Evolutionary conservation across 2,329 filamentous ascomycete species (phyloP), one percentile per base, ranked within the genome.

Genomic region (Sclerotinia trifoliorum): DNA sequence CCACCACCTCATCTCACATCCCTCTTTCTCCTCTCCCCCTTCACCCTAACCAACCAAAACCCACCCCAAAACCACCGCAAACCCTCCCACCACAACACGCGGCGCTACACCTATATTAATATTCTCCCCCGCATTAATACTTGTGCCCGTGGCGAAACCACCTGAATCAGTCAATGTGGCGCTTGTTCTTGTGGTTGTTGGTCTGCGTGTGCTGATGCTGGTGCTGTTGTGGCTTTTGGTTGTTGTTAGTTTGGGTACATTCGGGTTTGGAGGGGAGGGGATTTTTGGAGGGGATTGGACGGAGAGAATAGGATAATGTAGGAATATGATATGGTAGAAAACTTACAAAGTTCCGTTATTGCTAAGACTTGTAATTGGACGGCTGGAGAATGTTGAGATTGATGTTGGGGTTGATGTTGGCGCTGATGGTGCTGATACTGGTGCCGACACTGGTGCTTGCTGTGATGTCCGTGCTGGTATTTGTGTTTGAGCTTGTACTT

Each of bases 341-440:
- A 54, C 48, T 19, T 63, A 67, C 56, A 62, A 67, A 4, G 56
- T 67, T 13, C 65, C 65, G 35, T 67, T 67, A 19, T 24, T 35
- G 19, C 48, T 32, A 5, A 24, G 24, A 21, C 56, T 67, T 13
- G 57, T 10, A 2, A 46, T 26, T n/a, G 46, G 56, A 54, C 48
- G 26, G 4, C 56, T 56, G 24, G 65, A 39, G 26, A 44, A 19
- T 29, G 48, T 19, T 42, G 29, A 19, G 39, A 11, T 39, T 39
- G 11, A 39, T 55, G 48, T 44, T 54, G 44, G 57, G 0, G 46
- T 35, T 44, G 39, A 42, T 42, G 6, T 39, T 62, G 56, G 29
- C 29, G 29, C 29, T 29, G 29, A 29, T 62, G 56, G 57, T 2
- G 46, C 57, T 32, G 39, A 42, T 42, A 42, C 13, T 42, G 39